Evolutionary conservation across 2,329 filamentous ascomycete species (phyloP), one percentile per base, ranked within the genome.

Genomic region (Colletotrichum neosansevieriae): DNA sequence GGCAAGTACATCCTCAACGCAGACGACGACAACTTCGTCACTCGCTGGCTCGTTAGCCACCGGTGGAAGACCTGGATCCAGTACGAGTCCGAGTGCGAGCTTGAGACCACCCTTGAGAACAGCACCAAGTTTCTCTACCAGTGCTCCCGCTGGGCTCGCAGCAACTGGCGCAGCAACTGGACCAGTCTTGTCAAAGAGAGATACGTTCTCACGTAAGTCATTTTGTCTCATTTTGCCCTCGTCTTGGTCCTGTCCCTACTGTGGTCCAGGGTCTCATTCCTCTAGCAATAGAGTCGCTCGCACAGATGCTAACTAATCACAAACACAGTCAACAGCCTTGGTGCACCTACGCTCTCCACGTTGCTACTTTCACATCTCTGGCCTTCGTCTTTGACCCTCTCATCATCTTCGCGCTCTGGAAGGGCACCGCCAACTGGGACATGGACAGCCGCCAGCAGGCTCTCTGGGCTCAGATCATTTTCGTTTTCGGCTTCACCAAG

Each of bases 21-120:
- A 29, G 95, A 98, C 79, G 95, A 98, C 79, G 95, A 98, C 85
- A 98, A 98, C 82, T 98, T 98, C 82, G 93, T 98, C 74, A 98
- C 95, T 6, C 91, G 95, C 66, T 98, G 95, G 95, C 87, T 98
- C 75, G 94, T 98, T 73, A 92, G 90, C 72, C 92, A 97, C 82
- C 88, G 91, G 73, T 97, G 94, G 93, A 94, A 97, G 82, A 98
- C 94, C 21, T 95, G 93, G 85, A 92, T 98, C 79, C 95, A 98
- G 82, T 97, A 97, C 81, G 91, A 97, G 78, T 89, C 87, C 54
- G 93, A 97, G 77, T 97, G 93, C 75, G 93, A 97, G 80, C 91
- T 98, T 69, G 91, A 96, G 82, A 98, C 95, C 29, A 98, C 94
- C 3, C 86, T 98, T 45, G 95, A 98, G 79, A 92, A 95, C 78